Conservation (phyloP, 306 rosid species). For the Citrullus colocynthis region DNA sequence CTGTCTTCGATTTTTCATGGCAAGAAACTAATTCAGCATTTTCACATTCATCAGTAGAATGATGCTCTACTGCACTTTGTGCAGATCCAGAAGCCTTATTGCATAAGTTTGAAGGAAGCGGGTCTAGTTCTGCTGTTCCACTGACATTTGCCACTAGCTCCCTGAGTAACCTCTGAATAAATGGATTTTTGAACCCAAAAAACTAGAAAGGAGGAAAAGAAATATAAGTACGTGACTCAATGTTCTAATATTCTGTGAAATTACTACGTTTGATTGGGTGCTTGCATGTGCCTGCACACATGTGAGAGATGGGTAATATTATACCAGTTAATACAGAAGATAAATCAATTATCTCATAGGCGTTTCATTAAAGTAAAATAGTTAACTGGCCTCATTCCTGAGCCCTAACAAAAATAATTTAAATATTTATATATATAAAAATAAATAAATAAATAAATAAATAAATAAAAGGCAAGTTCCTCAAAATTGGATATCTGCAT, state of each 20-base stretch:
- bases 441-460: neutral
- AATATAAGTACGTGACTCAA: constrained; percentile 9
- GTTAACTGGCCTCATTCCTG: neutral
- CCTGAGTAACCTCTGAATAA: constrained; percentile 64
- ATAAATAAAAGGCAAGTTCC: neutral
- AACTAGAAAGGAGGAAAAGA: constrained; percentile 36
- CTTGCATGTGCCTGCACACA: neutral
- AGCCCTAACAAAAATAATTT: too few relatives aligned
- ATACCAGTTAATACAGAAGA: neutral
- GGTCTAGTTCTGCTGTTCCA: constrained; percentile 35
- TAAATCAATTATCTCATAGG: neutral
- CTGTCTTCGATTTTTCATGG: constrained; percentile 17
- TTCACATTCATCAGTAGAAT: constrained; percentile 18
- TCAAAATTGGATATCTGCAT: neutral
- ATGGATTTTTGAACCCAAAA: constrained; percentile 77
- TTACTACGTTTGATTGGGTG: constrained; percentile 2
- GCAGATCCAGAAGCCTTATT: constrained; percentile 22
- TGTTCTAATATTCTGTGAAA: neutral
- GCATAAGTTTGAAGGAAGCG: constrained; percentile 21
- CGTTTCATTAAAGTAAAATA: neutral
- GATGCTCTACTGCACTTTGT: constrained; percentile 1
- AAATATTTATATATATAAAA: too few relatives aligned
- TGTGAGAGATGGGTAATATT: neutral
- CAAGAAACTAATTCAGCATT: constrained; percentile 24
- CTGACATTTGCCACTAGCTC: constrained; percentile 53